Conservation (phyloP, 768 basidiomycete genomes). For the Mycena rebaudengoi region DNA sequence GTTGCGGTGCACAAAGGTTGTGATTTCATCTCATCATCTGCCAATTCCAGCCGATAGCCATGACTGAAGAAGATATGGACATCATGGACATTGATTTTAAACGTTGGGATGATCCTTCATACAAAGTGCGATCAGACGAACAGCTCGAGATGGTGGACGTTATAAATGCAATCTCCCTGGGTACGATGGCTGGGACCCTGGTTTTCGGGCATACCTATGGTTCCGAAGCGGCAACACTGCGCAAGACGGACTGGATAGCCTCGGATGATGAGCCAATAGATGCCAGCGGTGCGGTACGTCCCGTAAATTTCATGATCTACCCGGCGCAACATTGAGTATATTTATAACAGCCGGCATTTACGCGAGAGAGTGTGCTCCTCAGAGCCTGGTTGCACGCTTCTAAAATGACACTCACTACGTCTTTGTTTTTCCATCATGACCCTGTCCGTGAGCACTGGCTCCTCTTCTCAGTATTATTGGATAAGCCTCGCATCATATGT, state of each 20-base stretch:
- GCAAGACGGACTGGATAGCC: background rate
- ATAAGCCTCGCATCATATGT: background rate
- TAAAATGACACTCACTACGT: background rate
- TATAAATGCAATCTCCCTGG: background rate
- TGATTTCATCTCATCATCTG: background rate
- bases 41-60: background rate
- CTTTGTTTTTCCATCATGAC: background rate
- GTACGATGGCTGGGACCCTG: background rate
- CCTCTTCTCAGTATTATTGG: background rate
- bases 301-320: background rate
- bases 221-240: background rate
- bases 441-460: conserved; percentile 1
- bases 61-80: background rate
- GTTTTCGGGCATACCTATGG: background rate
- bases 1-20: background rate
- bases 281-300: background rate
- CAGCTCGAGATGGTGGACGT: background rate
- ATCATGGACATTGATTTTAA: background rate
- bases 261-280: conserved; percentile 2
- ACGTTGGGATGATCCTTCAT: background rate
- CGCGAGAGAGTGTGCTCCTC: background rate
- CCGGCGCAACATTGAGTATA: too few relatives aligned
- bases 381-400: conserved; percentile 1
- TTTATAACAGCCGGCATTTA: background rate
- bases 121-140: background rate